Percentiles rank a stretch among this genome's conserved stretches.
phyloP scores from a whole-genome alignment of 2,329 filamentous ascomycete genomes.

The Fusarium longipes region DNA sequence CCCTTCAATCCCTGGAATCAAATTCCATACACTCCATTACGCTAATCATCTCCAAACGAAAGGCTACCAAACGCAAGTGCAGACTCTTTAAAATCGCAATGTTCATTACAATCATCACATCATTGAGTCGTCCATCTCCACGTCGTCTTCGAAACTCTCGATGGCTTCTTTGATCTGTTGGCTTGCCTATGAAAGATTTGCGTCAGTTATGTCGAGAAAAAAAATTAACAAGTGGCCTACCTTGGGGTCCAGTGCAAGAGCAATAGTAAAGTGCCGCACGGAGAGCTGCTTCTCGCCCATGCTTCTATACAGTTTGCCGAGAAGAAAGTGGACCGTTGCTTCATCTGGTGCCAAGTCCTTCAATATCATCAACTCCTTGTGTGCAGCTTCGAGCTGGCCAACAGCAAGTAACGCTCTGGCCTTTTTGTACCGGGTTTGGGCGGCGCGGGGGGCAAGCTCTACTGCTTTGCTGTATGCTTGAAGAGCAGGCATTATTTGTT shows the following conservation, averaged over 20 bases:
- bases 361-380: constrained; percentile 85
- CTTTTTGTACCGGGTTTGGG: constrained; percentile 92
- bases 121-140: constrained; percentile 75
- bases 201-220: background rate
- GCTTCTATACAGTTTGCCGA: constrained; percentile 84
- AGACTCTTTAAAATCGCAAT: constrained; percentile 42
- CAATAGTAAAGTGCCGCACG: constrained; percentile 94
- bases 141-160: constrained; percentile 86
- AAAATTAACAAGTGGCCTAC: constrained; percentile 60
- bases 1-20: background rate
- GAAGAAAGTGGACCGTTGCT: constrained; percentile 93
- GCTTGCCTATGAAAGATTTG: constrained; percentile 71
- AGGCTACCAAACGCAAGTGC: constrained; percentile 39
- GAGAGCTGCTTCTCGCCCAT: constrained; percentile 80
- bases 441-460: constrained; percentile 81
- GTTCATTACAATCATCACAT: constrained; percentile 60
- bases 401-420: constrained; percentile 86
- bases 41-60: constrained; percentile 28
- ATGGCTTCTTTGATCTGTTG: constrained; percentile 97
- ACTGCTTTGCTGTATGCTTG: constrained; percentile 85
- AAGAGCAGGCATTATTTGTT: constrained; percentile 81
- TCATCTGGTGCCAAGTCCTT: constrained; percentile 94
- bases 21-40: constrained; percentile 35
- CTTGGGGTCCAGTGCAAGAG: constrained; percentile 95
- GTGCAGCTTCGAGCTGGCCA: constrained; percentile 75